Percentiles rank a stretch among this genome's conserved stretches.
phyloP scores from a whole-genome alignment of 2,329 filamentous ascomycete genomes.

The Aspergillus ochraceus region DNA sequence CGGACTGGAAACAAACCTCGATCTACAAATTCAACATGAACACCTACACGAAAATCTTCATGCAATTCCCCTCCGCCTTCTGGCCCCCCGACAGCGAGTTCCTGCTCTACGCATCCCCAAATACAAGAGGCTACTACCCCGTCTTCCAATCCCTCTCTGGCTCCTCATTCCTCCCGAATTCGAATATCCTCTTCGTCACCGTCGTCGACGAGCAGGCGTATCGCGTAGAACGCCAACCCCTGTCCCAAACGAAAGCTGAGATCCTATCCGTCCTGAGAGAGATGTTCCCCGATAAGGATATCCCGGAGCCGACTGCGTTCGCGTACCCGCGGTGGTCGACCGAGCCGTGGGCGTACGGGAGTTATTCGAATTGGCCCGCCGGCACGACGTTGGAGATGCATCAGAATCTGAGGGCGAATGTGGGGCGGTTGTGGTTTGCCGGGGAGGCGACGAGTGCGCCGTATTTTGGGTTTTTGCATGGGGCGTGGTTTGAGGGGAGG shows the following conservation, averaged over 20 bases:
- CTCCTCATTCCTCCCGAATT: slow-evolving; percentile 59
- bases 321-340: slow-evolving; percentile 60
- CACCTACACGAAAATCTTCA: slow-evolving; percentile 71
- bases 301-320: slow-evolving; percentile 62
- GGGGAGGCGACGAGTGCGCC: slow-evolving; percentile 63
- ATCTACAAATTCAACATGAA: slow-evolving; percentile 67
- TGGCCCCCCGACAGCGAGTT: slow-evolving; percentile 59
- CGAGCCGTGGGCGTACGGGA: slow-evolving; percentile 56
- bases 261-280: slow-evolving; percentile 57
- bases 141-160: slow-evolving; percentile 64
- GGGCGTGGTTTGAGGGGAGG: slow-evolving; percentile 59
- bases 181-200: slow-evolving; percentile 66
- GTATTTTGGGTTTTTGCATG: slow-evolving; percentile 67
- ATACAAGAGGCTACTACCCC: slow-evolving; percentile 54
- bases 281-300: slow-evolving; percentile 61
- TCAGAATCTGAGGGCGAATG: slow-evolving; percentile 65
- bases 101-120: slow-evolving; percentile 52
- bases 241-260: slow-evolving; percentile 58
- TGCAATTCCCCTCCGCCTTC: slow-evolving; percentile 66
- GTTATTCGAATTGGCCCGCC: slow-evolving; percentile 68
- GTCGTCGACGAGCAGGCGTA: slow-evolving; percentile 59
- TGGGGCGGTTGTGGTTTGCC: slow-evolving; percentile 62
- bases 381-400: slow-evolving; percentile 64
- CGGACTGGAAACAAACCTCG: slow-evolving; percentile 63
- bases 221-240: slow-evolving; percentile 58